phyloP scores from a whole-genome alignment of 345 rosid species.

The Salix exigua region DNA sequence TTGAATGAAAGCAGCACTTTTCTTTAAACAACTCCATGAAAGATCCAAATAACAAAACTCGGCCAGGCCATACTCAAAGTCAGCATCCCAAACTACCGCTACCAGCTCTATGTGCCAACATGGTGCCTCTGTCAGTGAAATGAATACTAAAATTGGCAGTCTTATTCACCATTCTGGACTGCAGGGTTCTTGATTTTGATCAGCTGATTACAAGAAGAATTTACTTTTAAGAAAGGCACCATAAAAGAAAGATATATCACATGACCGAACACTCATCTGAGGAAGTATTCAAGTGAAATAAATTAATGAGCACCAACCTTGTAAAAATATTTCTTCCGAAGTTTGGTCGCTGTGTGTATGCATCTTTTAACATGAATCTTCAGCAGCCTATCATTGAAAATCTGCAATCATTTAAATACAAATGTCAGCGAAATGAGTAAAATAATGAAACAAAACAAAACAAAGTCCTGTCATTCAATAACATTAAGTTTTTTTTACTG shows the following conservation, averaged over 20 bases:
- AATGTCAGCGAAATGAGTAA: not conserved
- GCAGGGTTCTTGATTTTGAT: conserved; percentile 17
- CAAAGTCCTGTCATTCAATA: not conserved
- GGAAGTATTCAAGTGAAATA: not conserved
- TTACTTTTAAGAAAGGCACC: conserved; percentile 20
- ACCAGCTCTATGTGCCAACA: not conserved
- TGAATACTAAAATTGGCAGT: not conserved
- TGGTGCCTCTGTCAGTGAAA: conserved; percentile 1
- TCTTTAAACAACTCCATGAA: conserved; percentile 14
- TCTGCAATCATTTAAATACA: conserved; percentile 42
- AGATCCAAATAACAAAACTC: not conserved
- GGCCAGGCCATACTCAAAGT: not conserved
- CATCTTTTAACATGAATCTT: conserved; percentile 70
- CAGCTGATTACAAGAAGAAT: conserved; percentile 46
- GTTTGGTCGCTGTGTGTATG: conserved; percentile 64
- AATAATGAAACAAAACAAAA: not conserved
- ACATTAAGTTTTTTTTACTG: not conserved
- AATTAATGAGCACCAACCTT: conserved; percentile 43
- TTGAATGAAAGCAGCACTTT: conserved; percentile 21
- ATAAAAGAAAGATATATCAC: conserved; percentile 9
- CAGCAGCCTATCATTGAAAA: conserved; percentile 78
- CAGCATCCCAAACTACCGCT: not conserved
- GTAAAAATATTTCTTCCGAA: conserved; percentile 74
- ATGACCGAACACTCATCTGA: not conserved
- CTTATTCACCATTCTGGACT: conserved; percentile 20